Evolutionary conservation across 1,284 basidiomycete genomes (phyloP).

Genomic region (Testicularia cyperi): DNA sequence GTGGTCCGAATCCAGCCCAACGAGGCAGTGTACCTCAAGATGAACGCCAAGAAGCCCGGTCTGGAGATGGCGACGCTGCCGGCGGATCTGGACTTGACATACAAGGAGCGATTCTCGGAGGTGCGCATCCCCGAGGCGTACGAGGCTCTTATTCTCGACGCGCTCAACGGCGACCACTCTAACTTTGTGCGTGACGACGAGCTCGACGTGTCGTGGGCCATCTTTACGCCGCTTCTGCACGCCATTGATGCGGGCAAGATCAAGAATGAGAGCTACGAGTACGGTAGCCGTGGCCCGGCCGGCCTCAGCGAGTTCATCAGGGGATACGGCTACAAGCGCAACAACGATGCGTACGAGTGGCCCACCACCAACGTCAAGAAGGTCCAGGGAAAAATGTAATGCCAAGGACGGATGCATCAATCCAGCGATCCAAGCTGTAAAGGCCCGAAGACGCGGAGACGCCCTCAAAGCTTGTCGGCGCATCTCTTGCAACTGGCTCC

Average conservation of each 20-base stretch:
- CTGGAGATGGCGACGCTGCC: constrained; percentile 43
- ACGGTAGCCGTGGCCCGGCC: constrained; percentile 53
- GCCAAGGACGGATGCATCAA: neutral
- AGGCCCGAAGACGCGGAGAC: too few species aligned
- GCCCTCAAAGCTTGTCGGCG: too few species aligned
- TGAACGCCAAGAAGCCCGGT: constrained; percentile 57
- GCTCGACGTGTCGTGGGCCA: constrained; percentile 58
- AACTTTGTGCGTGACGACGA: constrained; percentile 61
- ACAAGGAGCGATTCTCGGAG: constrained; percentile 55
- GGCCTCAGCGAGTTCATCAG: constrained; percentile 52
- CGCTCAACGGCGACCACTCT: constrained; percentile 59
- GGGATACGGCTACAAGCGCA: constrained; percentile 49
- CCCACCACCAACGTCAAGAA: constrained; percentile 52
- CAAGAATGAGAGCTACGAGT: constrained; percentile 52
- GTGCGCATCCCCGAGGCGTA: constrained; percentile 59
- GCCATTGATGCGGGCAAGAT: constrained; percentile 57
- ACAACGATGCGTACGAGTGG: constrained; percentile 49
- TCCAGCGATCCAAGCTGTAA: neutral
- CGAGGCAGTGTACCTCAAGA: constrained; percentile 57
- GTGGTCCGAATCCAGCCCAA: constrained; percentile 58
- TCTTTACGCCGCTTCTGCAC: constrained; percentile 59
- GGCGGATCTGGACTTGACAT: constrained; percentile 51
- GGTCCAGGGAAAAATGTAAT: constrained; percentile 41
- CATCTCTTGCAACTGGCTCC: too few species aligned
- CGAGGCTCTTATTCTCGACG: constrained; percentile 60